Evolutionary conservation across 768 basidiomycete species (phyloP).

Genomic region (Macrolepiota dolichaula): DNA sequence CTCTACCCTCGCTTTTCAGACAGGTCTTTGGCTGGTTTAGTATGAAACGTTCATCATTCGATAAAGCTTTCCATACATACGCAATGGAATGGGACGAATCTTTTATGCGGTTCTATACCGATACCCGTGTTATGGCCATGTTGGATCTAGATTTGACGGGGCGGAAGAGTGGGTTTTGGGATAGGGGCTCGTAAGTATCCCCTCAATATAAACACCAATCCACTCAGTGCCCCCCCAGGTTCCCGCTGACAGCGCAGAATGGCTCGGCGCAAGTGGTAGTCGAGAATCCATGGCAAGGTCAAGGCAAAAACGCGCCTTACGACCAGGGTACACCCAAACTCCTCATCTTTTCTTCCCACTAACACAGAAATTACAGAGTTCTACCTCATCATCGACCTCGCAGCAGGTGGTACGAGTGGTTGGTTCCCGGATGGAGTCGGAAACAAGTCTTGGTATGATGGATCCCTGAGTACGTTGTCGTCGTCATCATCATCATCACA

Average conservation of each 20-base stretch:
- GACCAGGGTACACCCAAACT: slow-evolving; percentile 65
- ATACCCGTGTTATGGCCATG: slow-evolving; percentile 62
- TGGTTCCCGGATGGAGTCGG: slow-evolving; percentile 86
- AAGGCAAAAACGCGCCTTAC: slow-evolving; percentile 69
- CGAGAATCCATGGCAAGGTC: slow-evolving; percentile 61
- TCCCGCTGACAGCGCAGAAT: slow-evolving; percentile 60
- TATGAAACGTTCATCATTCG: slow-evolving; percentile 36
- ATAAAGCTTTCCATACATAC: slow-evolving; percentile 65
- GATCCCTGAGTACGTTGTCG: slow-evolving; percentile 44
- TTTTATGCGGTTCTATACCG: slow-evolving; percentile 76
- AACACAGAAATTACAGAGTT: slow-evolving; percentile 45
- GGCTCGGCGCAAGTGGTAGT: slow-evolving; percentile 51
- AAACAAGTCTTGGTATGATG: slow-evolving; percentile 76
- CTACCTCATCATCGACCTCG: slow-evolving; percentile 73
- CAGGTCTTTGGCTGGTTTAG: slow-evolving; percentile 67
- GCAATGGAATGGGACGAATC: slow-evolving; percentile 72
- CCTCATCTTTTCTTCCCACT: slow-evolving; percentile 11
- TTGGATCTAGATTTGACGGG: slow-evolving; percentile 51
- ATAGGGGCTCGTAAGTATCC: slow-evolving; percentile 41
- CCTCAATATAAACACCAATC: too few species aligned
- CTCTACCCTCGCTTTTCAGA: slow-evolving; percentile 35
- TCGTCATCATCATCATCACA: not conserved
- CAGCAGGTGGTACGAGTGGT: slow-evolving; percentile 79
- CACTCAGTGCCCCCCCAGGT: too few species aligned
- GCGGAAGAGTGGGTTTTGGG: slow-evolving; percentile 47